These are phyloP conservation scores for Candida nitratophila DNA, from an alignment of 805 yeast species.

Conservation along the genomic window DNA sequence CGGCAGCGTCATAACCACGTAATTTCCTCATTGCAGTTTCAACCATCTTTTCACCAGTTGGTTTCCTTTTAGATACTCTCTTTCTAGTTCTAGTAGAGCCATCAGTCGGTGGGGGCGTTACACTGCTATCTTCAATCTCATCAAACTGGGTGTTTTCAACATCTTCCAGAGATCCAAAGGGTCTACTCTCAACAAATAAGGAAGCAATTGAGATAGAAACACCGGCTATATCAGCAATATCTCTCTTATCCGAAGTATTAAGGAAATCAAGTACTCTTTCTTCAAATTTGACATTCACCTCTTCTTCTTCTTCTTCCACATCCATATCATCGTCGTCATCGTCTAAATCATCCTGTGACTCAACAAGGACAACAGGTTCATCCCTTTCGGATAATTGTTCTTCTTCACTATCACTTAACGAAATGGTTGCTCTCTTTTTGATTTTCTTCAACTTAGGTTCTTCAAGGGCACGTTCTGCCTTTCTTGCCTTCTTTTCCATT, in stretches of 20 bases:
- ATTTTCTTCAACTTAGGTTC: conserved; percentile 35
- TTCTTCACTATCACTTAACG: conserved; percentile 11
- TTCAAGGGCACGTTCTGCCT: conserved; percentile 28
- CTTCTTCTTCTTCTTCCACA: conserved; percentile 26
- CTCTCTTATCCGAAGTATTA: conserved; percentile 68
- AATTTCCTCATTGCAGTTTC: conserved; percentile 65
- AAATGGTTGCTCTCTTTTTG: conserved; percentile 19
- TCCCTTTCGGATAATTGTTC: conserved; percentile 10
- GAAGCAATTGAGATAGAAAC: conserved; percentile 63
- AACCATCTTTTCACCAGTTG: conserved; percentile 67
- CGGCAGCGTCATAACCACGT: conserved; percentile 90
- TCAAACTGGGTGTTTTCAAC: conserved; percentile 53
- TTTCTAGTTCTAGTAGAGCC: conserved; percentile 18
- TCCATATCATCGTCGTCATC: conserved; percentile 31
- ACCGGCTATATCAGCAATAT: conserved; percentile 73
- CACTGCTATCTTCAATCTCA: conserved; percentile 16
- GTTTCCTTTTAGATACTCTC: conserved; percentile 35
- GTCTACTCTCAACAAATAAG: conserved; percentile 57
- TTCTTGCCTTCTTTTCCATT: conserved; percentile 13
- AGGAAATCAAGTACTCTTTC: conserved; percentile 66
- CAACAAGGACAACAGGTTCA: background rate
- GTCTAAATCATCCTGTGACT: conserved; percentile 37
- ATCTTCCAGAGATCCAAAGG: conserved; percentile 52
- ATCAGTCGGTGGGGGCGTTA: conserved; percentile 5
- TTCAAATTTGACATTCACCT: conserved; percentile 39